Evolutionary conservation across 352 stramenopile species (phyloP), one percentile per base, ranked within the genome.

Genomic region (Globisporangium nunn): DNA sequence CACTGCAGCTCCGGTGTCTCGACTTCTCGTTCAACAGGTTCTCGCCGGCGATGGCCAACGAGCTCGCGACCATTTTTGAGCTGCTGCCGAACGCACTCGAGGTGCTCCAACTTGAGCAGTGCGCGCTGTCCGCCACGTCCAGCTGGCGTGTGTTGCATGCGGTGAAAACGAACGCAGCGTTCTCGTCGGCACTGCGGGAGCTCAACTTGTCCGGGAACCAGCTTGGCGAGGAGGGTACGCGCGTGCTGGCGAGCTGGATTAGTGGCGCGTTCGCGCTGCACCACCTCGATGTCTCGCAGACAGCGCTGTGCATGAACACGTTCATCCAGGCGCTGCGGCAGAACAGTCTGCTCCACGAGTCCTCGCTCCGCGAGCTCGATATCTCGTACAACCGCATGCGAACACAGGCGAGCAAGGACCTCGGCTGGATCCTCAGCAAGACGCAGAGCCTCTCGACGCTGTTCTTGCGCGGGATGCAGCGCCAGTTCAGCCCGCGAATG

Each of bases 21-120:
- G 72, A 92, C 33, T 60, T 90, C 17, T 92, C 82, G 35, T 86
- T 85, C 59, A 90, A 92, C 45, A 30, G 50, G 4, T 82, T 90
- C 55, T 80, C 77, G 7, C 49, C 63, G 15, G 43, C 62, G 6
- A 88, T 86, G 80, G 67, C 72, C 0, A 62, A 63, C 5, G 67
- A 73, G 12, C 54, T 90, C 18, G 69, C 75, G 15, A 83, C 64
- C 0, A 81, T 71, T 1, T 64, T 85, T 3, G 69, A 86, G 56
- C 50, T 84, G 11, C 33, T 88, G 10, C 68, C 72, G 0, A 66
- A 39, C 14, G 77, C 70, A 10, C 65, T 90, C 12, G 75, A 87
- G 28, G 28, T 77, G 12, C 64, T 90, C n/a, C 67, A 83, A 28
- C 70, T 90, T 17, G 77, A 87, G 54, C 64, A 80, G 39, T 87